Base-by-base conservation (phyloP, 1,139 yeast species). In the Scheffersomyces lignicola region DNA sequence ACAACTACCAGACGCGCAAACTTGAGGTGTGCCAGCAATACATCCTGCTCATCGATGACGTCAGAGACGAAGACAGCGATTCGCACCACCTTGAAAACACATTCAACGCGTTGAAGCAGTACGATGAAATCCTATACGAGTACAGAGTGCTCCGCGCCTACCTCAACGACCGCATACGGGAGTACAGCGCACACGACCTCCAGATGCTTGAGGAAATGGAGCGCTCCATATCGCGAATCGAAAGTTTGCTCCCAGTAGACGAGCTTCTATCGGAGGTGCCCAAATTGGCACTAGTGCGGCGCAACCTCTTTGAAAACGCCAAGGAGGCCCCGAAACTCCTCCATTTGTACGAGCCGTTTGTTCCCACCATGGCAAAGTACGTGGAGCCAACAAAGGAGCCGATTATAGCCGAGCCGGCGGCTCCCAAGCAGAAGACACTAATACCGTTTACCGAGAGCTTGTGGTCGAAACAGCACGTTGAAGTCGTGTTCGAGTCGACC, bases 251-350 rank as follows among this genome's bases (percentile, higher is more conserved):
- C 15, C 60, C 58, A n/a, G 36, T 58, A 5, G 47, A 53, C 2
- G 51, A 51, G 10, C 41, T 63, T 16, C 40, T 49, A 12, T 42
- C 47, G 5, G 47, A 37, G 18, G 48, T 48, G n/a, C 59, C 54
- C 2, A 48, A 40, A 12, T 43, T 63, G 27, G 52, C 60, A 6
- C 56, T 58, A 12, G 40, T 59, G 10, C 49, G 69, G 33, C 49
- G 65, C 12, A 57, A 58, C 29, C 45, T 58, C 18, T 45, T 42
- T 29, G 66, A 62, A 31, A 62, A 54, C 40, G 65, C 68, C 5
- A 40, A 44, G 15, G 65, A 60, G 38, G 68, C 61, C 2, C 66
- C 64, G 3, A 53, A 51, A 34, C 42, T 63, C 7, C 45, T 54
- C 3, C 17, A 31, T 14, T 26, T 22, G 14, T 26, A 25, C 14